Conservation (phyloP, 139 green algal genomes). For the Chloropicon primus region DNA sequence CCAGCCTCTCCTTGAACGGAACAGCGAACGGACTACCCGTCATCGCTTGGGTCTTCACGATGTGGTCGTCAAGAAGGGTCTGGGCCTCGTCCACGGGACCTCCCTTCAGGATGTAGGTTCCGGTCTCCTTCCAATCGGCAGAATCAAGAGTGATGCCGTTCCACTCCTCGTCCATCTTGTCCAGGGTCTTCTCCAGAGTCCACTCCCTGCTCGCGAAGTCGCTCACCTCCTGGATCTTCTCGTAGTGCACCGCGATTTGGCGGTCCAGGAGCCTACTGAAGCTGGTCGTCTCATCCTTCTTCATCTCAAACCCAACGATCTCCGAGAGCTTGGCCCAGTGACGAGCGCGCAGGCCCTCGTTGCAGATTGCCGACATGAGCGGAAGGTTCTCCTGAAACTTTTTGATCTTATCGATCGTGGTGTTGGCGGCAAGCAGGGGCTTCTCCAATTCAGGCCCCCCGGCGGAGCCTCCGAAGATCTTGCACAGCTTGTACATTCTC, state of each 20-base stretch:
- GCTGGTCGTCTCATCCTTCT: conserved; percentile 33
- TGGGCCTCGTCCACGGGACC: conserved; percentile 56
- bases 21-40: conserved; percentile 31
- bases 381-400: conserved; percentile 40
- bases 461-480: conserved; percentile 31
- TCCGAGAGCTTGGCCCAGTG: conserved; percentile 54
- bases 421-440: conserved; percentile 16
- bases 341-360: conserved; percentile 47
- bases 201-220: conserved; percentile 33
- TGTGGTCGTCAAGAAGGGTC: conserved; percentile 64
- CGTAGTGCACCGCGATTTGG: conserved; percentile 35
- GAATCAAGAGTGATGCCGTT: conserved; percentile 47
- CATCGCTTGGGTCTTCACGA: conserved; percentile 54
- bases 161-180: conserved; percentile 41
- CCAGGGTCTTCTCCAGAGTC: conserved; percentile 40
- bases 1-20: conserved; percentile 41
- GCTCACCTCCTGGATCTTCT: conserved; percentile 26
- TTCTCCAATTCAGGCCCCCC: conserved; percentile 14
- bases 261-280: conserved; percentile 47
- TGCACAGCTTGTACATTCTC: conserved; percentile 55
- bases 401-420: conserved; percentile 26
- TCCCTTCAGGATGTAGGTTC: conserved; percentile 41
- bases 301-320: conserved; percentile 52
- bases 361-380: conserved; percentile 56
- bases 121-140: conserved; percentile 47